A percentile compares a stretch with the other conserved stretches of the same genome.
Conservation (phyloP, 768 basidiomycete genomes). For the Rhodocollybia butyracea region DNA sequence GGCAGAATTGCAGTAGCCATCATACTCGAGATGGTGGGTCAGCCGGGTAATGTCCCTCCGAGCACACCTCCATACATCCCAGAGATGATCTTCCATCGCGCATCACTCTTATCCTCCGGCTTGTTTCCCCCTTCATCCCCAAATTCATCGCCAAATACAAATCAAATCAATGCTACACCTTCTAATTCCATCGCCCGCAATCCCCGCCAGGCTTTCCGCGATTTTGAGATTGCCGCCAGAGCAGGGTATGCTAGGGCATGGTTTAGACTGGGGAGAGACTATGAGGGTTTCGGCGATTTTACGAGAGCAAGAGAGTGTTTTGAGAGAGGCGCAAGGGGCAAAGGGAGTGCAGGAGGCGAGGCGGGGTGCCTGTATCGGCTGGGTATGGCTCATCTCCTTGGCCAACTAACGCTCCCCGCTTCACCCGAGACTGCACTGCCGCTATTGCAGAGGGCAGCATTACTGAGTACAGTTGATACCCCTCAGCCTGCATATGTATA, state of each 20-base stretch:
- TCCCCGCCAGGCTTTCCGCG: constrained; percentile 80
- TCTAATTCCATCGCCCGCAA: no score
- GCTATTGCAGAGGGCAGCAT: constrained; percentile 75
- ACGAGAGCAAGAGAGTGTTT: constrained; percentile 81
- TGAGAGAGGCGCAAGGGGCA: constrained; percentile 73
- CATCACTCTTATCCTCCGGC: constrained; percentile 70
- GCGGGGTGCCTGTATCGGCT: constrained; percentile 85
- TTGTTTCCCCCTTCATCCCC: no score
- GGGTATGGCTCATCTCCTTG: constrained; percentile 90
- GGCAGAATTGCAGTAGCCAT: constrained; percentile 62
- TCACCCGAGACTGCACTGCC: constrained; percentile 59
- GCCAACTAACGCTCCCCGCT: constrained; percentile 69
- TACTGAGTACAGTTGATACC: constrained; percentile 64
- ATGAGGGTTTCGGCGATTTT: constrained; percentile 82
- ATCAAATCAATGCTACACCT: no score
- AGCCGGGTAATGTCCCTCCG: constrained; percentile 11
- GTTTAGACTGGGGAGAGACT: constrained; percentile 90
- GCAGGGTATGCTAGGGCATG: constrained; percentile 78
- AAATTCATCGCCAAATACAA: constrained; percentile 52
- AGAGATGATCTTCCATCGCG: constrained; percentile 76
- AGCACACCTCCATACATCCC: constrained; percentile 45
- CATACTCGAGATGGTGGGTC: constrained; percentile 54
- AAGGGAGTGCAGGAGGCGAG: no score
- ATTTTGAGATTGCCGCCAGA: constrained; percentile 82
- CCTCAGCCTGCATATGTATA: constrained; percentile 90